These are phyloP conservation scores for Pleurotus pulmonarius DNA, from an alignment of 768 basidiomycete species.

Conservation along the genomic window DNA sequence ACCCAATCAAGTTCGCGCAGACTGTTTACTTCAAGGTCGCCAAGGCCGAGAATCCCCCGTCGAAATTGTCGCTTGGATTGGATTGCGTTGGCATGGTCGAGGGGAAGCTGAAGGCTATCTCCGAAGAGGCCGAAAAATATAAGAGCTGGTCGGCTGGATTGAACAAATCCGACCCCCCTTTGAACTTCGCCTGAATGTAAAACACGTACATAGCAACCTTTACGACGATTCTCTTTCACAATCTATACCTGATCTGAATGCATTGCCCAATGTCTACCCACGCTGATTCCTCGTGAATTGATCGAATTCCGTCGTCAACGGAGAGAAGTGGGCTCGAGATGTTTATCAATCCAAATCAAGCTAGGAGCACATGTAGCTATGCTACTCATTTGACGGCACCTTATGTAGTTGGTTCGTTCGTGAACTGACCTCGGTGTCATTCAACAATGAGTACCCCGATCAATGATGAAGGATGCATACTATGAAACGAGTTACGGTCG, in stretches of 20 bases:
- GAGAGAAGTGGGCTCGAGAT: too few species aligned
- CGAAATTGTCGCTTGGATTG: slow-evolving; percentile 2
- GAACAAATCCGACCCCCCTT: slow-evolving; percentile 10
- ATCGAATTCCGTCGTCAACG: too few species aligned
- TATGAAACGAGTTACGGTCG: too few species aligned
- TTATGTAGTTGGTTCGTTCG: too few species aligned
- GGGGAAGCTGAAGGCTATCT: not conserved
- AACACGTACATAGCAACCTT: not conserved
- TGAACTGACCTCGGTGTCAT: too few species aligned
- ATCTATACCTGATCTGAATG: not conserved
- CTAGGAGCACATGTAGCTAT: too few species aligned
- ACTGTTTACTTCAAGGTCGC: slow-evolving; percentile 8
- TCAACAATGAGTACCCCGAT: too few species aligned
- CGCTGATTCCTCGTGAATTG: too few species aligned
- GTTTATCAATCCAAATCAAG: too few species aligned
- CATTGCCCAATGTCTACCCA: not conserved
- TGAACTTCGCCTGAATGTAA: slow-evolving; percentile 1
- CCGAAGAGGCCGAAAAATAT: not conserved
- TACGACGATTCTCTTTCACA: not conserved
- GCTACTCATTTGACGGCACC: too few species aligned
- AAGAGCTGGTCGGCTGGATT: slow-evolving; percentile 1
- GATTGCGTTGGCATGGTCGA: slow-evolving; percentile 1
- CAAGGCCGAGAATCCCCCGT: not conserved
- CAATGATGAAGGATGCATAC: too few species aligned
- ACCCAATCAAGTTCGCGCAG: slow-evolving; percentile 7